A percentile compares a stretch with the other conserved stretches of the same genome.
Conservation (phyloP, 352 stramenopile species). For the Phytophthora uliginosa region DNA sequence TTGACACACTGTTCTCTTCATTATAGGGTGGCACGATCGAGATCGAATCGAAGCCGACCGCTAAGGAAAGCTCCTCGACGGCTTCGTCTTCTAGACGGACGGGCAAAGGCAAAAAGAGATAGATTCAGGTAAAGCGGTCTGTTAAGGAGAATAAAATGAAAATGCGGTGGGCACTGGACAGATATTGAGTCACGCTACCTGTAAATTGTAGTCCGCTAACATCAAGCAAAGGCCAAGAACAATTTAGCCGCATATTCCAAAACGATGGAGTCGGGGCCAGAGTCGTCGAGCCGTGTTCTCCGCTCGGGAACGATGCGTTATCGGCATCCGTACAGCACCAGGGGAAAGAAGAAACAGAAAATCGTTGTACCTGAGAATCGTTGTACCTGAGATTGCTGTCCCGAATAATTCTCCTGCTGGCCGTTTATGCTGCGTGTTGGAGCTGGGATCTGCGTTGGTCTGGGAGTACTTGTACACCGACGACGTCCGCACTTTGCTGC, state of each 20-base stretch:
- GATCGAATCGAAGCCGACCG: constrained; percentile 58
- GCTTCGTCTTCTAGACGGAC: constrained; percentile 33
- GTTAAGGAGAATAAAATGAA: not conserved
- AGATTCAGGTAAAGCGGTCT: constrained; percentile 6
- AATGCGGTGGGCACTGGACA: not conserved
- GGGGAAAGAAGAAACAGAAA: not conserved
- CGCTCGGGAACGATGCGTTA: not conserved
- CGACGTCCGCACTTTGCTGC: not conserved
- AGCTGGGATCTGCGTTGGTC: constrained; percentile 1
- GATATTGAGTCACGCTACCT: not conserved
- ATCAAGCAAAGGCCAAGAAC: not conserved
- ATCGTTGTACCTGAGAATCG: not conserved
- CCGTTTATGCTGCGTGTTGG: not conserved
- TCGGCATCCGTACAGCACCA: not conserved
- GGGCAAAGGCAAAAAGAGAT: constrained; percentile 35
- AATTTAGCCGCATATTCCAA: not conserved
- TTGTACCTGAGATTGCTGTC: not conserved
- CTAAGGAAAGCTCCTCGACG: constrained; percentile 24
- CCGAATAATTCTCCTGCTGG: not conserved
- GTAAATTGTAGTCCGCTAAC: not conserved
- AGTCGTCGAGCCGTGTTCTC: not conserved
- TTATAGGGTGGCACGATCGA: constrained; percentile 75
- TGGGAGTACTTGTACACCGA: not conserved
- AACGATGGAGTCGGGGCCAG: not conserved
- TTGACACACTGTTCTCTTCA: constrained; percentile 14